phyloP scores from a whole-genome alignment of 2,329 filamentous ascomycete genomes.

The Aureobasidium pullulans region DNA sequence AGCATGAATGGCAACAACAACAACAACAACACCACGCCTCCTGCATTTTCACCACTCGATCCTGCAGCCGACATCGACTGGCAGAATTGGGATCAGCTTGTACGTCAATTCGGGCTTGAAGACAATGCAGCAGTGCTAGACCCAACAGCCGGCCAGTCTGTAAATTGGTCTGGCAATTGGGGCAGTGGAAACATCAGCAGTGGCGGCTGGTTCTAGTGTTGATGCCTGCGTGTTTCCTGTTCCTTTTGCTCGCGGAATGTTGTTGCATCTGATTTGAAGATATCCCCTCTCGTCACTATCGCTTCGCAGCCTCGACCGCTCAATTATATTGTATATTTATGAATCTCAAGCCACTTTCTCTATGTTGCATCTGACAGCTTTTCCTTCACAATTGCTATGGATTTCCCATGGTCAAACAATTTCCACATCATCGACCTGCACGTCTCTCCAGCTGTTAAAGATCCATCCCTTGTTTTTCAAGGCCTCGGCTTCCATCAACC shows the following conservation, averaged over 20 bases:
- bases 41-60: slow-evolving; percentile 23
- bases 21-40: neutral
- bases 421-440: neutral
- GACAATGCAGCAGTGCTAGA: slow-evolving; percentile 20
- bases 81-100: slow-evolving; percentile 43
- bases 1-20: neutral
- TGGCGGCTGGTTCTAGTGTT: neutral
- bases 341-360: too few relatives aligned
- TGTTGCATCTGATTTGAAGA: too few relatives aligned
- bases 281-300: too few relatives aligned
- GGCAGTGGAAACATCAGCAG: slow-evolving; percentile 7
- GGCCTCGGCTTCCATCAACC: neutral
- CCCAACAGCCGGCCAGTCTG: neutral
- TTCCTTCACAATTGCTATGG: too few relatives aligned
- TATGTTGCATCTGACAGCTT: too few relatives aligned
- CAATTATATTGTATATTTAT: too few relatives aligned
- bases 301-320: too few relatives aligned
- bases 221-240: neutral
- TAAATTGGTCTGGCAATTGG: slow-evolving; percentile 18
- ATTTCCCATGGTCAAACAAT: neutral
- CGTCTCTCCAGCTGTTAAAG: neutral
- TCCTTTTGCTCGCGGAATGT: too few relatives aligned
- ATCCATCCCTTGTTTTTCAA: neutral
- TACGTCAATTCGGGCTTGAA: slow-evolving; percentile 40
- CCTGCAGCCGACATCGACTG: slow-evolving; percentile 37